Percentiles rank a stretch among this genome's conserved stretches.
phyloP scores from a whole-genome alignment of 2,329 filamentous ascomycete genomes.

The Xylaria sp. region DNA sequence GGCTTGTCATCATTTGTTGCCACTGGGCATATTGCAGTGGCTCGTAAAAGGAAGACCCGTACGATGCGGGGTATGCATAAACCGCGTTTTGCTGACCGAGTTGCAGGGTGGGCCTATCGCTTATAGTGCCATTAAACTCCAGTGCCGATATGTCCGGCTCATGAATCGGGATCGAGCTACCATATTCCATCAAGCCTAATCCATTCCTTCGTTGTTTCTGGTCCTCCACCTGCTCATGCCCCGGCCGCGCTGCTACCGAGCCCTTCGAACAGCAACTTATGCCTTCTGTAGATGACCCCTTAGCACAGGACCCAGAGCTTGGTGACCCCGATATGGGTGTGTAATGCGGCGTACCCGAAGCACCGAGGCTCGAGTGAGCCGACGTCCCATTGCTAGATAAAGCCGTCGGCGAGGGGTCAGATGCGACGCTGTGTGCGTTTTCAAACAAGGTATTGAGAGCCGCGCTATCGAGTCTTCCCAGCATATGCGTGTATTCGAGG shows the following conservation, averaged over 20 bases:
- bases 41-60: slow-evolving; percentile 26
- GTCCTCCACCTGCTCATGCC: slow-evolving; percentile 18
- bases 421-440: slow-evolving; percentile 14
- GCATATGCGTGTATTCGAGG: slow-evolving; percentile 16
- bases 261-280: slow-evolving; percentile 31
- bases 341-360: slow-evolving; percentile 29
- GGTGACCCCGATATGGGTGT: slow-evolving; percentile 26
- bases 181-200: slow-evolving; percentile 28
- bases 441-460: slow-evolving; percentile 21
- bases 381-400: slow-evolving; percentile 29
- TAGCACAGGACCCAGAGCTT: slow-evolving; percentile 24
- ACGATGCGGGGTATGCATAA: slow-evolving; percentile 24
- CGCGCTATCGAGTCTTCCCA: slow-evolving; percentile 19
- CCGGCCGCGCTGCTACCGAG: background rate
- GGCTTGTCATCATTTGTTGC: slow-evolving; percentile 32
- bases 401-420: slow-evolving; percentile 15
- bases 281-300: slow-evolving; percentile 17
- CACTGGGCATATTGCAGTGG: slow-evolving; percentile 36
- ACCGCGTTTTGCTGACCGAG: slow-evolving; percentile 23
- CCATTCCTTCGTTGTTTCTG: slow-evolving; percentile 22
- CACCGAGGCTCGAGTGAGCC: slow-evolving; percentile 28
- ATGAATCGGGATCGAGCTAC: slow-evolving; percentile 18
- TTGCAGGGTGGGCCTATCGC: slow-evolving; percentile 16
- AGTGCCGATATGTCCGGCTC: slow-evolving; percentile 23
- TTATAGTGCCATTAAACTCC: slow-evolving; percentile 11